Evolutionary conservation across 2,329 filamentous ascomycete species (phyloP), one percentile per base, ranked within the genome.

Genomic region (Zymoseptoria brevis): DNA sequence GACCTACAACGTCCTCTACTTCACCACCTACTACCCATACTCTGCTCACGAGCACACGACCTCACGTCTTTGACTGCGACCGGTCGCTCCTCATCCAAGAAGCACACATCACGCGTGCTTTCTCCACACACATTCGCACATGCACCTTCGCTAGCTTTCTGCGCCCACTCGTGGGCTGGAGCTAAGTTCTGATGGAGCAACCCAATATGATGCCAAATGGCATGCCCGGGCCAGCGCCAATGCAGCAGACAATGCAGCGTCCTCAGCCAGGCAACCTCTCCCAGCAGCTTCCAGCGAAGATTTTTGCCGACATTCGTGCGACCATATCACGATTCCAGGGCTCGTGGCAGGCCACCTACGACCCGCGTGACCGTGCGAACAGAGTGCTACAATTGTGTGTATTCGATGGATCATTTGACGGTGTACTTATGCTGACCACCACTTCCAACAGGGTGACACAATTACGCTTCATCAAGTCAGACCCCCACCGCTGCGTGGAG

Each of bases 311-410:
- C 24, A 50, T 74, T 16, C 61, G 63, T 24, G 57, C 57, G 19
- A 63, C 55, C 16, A 45, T 62, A 52, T 54, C 58, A 30, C 58
- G 60, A 35, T 61, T 69, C 30, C 59, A 63, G 35, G 58, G 58
- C 9, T 66, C 62, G n/a, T 74, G 72, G 72, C 71, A 73, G 63
- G 62, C 63, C 16, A 71, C 68, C 8, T 62, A 72, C 54, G 66
- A 71, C 35, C 45, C 66, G 9, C 60, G 65, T 29, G 66, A 68
- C 21, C 68, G 72, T 49, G 66, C 69, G 8, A 41, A 49, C 19
- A 60, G 59, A 35, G 66, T 72, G 45, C 67, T 74, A 63, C 71
- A 72, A 55, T 60, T 74, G 71, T 73, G 57, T 62, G 71, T 68
- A 19, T 41, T n/a, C 6, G 26, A 13, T 19, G 13, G 13, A 19